A percentile compares a stretch with the other conserved stretches of the same genome.
phyloP scores from a whole-genome alignment of 805 yeast species.

The Saccharomyces kudriavzevii region DNA sequence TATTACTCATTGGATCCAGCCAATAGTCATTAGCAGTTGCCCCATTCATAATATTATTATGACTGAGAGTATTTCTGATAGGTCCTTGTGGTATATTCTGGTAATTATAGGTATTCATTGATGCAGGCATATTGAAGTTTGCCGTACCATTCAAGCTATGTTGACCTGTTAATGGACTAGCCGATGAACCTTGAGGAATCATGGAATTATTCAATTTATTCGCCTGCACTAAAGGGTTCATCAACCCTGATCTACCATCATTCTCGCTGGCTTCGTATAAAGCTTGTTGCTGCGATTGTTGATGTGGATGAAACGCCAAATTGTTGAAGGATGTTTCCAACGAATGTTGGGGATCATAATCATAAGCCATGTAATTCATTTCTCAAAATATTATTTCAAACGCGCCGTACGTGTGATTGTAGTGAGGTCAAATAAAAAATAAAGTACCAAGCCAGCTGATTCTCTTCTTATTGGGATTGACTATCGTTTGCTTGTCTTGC shows the following conservation, averaged over 20 bases:
- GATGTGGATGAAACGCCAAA: conserved; percentile 3
- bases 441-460: neutral
- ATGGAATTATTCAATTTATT: neutral
- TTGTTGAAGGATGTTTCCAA: conserved; percentile 9
- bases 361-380: conserved; percentile 13
- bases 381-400: neutral
- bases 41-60: neutral
- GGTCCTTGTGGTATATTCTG: neutral
- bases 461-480: neutral
- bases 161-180: neutral
- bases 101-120: neutral
- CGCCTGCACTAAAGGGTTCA: neutral
- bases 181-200: neutral
- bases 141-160: neutral
- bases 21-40: neutral
- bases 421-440: neutral
- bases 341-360: conserved; percentile 9
- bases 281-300: neutral
- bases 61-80: neutral
- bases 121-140: neutral
- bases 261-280: neutral
- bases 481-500: neutral
- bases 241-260: neutral
- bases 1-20: neutral
- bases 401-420: neutral